phyloP scores from a whole-genome alignment of 257 asterid genomes.

The Thymus mandschuricus region DNA sequence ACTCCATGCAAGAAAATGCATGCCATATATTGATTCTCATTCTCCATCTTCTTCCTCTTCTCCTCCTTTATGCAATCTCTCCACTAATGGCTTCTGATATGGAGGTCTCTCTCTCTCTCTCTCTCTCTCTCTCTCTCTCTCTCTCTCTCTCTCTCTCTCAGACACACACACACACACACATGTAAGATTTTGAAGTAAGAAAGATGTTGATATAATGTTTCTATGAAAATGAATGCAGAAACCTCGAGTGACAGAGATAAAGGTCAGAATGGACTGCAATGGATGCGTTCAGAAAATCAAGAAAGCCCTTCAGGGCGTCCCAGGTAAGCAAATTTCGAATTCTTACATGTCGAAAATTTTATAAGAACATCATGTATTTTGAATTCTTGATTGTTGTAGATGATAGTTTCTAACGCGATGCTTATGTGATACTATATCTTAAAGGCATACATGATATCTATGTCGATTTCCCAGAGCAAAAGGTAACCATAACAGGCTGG shows the following conservation, averaged over 20 bases:
- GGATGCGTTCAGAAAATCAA: constrained; percentile 92
- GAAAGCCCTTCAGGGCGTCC: constrained; percentile 65
- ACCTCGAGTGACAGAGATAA: constrained; percentile 64
- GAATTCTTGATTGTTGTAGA: background rate
- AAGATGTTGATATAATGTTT: background rate
- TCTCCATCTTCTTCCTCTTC: constrained; percentile 28
- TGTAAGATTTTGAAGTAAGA: background rate
- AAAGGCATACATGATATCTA: constrained; percentile 69
- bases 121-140: background rate
- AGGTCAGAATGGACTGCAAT: constrained; percentile 79
- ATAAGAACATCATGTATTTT: too few species aligned
- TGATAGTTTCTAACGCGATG: constrained; percentile 4
- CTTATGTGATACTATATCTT: background rate
- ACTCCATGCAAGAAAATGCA: constrained; percentile 45
- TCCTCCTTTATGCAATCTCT: constrained; percentile 29
- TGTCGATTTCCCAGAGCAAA: constrained; percentile 73
- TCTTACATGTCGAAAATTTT: too few species aligned
- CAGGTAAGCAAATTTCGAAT: constrained; percentile 44
- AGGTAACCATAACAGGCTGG: constrained; percentile 68
- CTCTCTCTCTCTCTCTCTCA: too few species aligned
- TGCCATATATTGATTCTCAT: constrained; percentile 66
- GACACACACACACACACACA: background rate
- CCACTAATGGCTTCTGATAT: constrained; percentile 46
- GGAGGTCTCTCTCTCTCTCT: constrained; percentile 43
- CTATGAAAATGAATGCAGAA: constrained; percentile 49